Evolutionary conservation across 495 filamentous ascomycete genomes (phyloP).

Genomic region (Lasiosphaeria hispida): DNA sequence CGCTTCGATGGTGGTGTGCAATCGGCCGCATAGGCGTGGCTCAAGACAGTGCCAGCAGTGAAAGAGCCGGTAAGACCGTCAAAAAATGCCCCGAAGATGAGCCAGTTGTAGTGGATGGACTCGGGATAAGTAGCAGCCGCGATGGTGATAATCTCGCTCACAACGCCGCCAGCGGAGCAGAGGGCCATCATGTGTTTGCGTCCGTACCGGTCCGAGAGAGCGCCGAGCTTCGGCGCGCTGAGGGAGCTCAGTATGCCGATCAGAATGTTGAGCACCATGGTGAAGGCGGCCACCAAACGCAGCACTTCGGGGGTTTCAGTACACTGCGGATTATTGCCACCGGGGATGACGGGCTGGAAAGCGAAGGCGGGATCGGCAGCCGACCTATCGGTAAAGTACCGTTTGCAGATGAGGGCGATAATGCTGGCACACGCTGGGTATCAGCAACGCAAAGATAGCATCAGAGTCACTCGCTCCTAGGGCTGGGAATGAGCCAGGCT

Average conservation of each 20-base stretch:
- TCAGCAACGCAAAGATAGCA: too few species aligned
- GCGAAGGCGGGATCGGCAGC: constrained; percentile 55
- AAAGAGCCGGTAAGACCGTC: constrained; percentile 89
- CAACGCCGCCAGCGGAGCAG: constrained; percentile 62
- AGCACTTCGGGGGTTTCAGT: constrained; percentile 64
- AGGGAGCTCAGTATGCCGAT: constrained; percentile 71
- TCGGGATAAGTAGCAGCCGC: constrained; percentile 73
- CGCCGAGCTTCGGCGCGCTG: constrained; percentile 76
- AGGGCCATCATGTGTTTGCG: constrained; percentile 68
- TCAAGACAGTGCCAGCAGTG: constrained; percentile 74
- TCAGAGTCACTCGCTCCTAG: not conserved
- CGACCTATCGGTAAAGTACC: constrained; percentile 66
- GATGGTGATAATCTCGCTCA: constrained; percentile 71
- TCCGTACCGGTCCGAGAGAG: constrained; percentile 85
- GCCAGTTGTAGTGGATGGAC: constrained; percentile 62
- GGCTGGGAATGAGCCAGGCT: not conserved
- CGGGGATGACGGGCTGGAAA: constrained; percentile 62
- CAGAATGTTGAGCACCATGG: constrained; percentile 67
- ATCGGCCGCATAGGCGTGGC: constrained; percentile 82
- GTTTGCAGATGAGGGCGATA: constrained; percentile 72
- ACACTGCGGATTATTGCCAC: constrained; percentile 70
- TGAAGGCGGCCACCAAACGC: constrained; percentile 70
- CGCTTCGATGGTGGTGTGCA: constrained; percentile 76
- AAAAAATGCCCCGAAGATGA: constrained; percentile 69
- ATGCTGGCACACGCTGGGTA: constrained; percentile 44